Percentiles rank a stretch among this genome's conserved stretches.
Evolutionary conservation across 768 basidiomycete species (phyloP).

Genomic region (Termitomyces sp.): DNA sequence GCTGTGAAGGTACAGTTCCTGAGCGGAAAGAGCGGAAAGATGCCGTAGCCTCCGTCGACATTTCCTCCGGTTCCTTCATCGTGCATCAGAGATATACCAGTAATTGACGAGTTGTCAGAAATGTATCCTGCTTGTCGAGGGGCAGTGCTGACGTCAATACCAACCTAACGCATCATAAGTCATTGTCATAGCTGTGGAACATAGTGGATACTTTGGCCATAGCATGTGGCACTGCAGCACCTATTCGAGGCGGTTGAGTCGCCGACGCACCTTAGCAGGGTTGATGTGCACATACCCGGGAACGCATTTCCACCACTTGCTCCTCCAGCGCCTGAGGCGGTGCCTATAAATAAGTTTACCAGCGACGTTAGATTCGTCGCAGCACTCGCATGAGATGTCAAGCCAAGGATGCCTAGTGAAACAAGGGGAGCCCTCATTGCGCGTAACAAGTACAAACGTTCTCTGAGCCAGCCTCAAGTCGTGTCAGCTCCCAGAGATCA

Average conservation of each 20-base stretch:
- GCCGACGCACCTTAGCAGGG: background rate
- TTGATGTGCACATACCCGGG: constrained; percentile 27
- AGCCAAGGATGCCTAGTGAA: background rate
- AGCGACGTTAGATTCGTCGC: constrained; percentile 35
- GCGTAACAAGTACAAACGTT: background rate
- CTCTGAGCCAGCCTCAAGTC: background rate
- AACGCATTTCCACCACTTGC: constrained; percentile 46
- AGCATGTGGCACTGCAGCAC: constrained; percentile 43
- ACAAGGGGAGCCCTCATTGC: background rate
- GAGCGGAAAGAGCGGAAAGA: constrained; percentile 46
- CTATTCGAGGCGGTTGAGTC: constrained; percentile 11
- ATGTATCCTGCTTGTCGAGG: constrained; percentile 49
- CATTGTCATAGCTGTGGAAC: background rate
- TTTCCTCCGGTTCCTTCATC: constrained; percentile 54
- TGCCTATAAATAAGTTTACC: constrained; percentile 49
- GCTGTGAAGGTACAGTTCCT: constrained; percentile 33
- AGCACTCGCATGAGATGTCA: background rate
- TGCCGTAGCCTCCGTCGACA: constrained; percentile 43
- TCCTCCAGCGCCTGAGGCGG: constrained; percentile 39
- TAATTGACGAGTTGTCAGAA: constrained; percentile 37
- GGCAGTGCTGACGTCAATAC: constrained; percentile 44
- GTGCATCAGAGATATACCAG: constrained; percentile 47
- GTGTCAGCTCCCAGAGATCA: background rate
- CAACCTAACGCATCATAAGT: constrained; percentile 28
- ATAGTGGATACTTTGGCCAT: constrained; percentile 42